phyloP scores from a whole-genome alignment of 1,284 basidiomycete species.

The Wolfiporia cocos region DNA sequence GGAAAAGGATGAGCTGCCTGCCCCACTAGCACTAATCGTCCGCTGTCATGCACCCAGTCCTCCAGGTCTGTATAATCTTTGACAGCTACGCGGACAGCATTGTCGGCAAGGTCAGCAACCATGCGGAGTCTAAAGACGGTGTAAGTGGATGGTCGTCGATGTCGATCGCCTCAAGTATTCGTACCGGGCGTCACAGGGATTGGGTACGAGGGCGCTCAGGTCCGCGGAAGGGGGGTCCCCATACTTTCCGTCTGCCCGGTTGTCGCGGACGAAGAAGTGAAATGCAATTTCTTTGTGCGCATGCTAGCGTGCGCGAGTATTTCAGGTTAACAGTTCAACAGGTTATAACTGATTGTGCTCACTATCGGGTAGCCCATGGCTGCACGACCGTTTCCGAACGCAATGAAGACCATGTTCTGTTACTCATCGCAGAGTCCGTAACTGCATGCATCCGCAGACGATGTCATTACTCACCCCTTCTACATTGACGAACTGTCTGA shows the following conservation, averaged over 20 bases:
- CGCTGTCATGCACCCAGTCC: conserved; percentile 22
- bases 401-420: conserved; percentile 32
- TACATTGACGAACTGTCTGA: not conserved
- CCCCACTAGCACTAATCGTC: conserved; percentile 21
- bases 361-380: conserved; percentile 30
- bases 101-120: conserved; percentile 15
- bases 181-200: conserved; percentile 33
- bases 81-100: conserved; percentile 11
- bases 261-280: conserved; percentile 14
- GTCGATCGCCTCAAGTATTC: too few relatives aligned
- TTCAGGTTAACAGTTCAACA: not conserved
- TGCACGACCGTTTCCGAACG: conserved; percentile 34
- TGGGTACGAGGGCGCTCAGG: not conserved
- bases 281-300: conserved; percentile 10
- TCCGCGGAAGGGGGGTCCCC: conserved; percentile 11
- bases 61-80: conserved; percentile 18
- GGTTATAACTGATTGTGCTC: not conserved
- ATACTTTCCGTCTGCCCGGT: conserved; percentile 9
- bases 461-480: conserved; percentile 4
- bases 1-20: conserved; percentile 47
- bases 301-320: conserved; percentile 6
- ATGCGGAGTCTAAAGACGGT: conserved; percentile 25
- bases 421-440: too few relatives aligned
- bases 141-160: too few relatives aligned
- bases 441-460: too few relatives aligned